Evolutionary conservation across 306 rosid genomes (phyloP).

Genomic region (Quercus parvula): DNA sequence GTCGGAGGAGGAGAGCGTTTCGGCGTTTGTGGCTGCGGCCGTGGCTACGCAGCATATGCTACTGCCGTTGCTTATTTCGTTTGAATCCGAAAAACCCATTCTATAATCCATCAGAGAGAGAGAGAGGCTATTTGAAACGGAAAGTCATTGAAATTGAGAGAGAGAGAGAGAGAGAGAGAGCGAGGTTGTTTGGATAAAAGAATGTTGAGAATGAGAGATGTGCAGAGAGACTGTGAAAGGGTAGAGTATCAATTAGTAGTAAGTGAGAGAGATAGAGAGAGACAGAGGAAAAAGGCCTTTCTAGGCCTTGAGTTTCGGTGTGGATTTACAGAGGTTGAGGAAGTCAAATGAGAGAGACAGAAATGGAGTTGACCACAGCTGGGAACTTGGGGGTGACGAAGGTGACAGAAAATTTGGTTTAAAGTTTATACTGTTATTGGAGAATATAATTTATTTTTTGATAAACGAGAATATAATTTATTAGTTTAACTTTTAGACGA

Average conservation of each 20-base stretch:
- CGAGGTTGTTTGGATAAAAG: neutral
- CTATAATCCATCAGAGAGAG: constrained; percentile 20
- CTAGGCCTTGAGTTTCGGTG: neutral
- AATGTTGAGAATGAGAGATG: neutral
- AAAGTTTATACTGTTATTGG: too few relatives aligned
- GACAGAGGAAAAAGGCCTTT: neutral
- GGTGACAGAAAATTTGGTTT: neutral
- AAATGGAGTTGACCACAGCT: neutral
- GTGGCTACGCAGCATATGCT: constrained; percentile 13
- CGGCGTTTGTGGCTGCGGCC: neutral
- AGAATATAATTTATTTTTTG: too few relatives aligned
- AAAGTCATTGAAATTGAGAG: neutral
- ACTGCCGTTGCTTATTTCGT: constrained; percentile 39
- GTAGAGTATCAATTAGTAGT: too few relatives aligned
- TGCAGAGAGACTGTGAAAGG: neutral
- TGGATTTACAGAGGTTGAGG: neutral
- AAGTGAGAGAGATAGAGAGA: neutral
- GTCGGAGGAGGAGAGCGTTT: constrained; percentile 4
- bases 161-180: neutral
- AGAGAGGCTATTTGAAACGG: neutral
- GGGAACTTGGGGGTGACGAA: neutral
- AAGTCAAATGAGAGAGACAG: constrained; percentile 17
- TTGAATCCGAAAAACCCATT: constrained; percentile 29
- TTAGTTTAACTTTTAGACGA: too few relatives aligned
- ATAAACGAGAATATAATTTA: too few relatives aligned